Evolutionary conservation across 2,329 filamentous ascomycete genomes (phyloP).

Genomic region (Corynespora cassiicola): DNA sequence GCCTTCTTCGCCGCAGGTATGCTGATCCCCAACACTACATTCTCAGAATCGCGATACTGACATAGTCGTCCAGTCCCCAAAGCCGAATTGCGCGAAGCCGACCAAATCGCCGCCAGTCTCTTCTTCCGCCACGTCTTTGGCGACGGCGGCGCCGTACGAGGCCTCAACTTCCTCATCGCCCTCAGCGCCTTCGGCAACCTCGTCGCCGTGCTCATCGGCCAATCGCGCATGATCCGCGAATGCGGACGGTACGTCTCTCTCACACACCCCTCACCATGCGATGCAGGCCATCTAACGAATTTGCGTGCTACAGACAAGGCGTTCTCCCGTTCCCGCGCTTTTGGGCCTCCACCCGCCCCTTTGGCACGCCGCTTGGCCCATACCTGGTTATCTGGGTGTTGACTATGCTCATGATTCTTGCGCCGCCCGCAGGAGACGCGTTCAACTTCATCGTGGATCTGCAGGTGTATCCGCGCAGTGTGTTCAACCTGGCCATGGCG

Average conservation of each 20-base stretch:
- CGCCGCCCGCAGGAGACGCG: conserved; percentile 66
- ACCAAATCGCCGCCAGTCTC: conserved; percentile 60
- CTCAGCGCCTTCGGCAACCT: conserved; percentile 67
- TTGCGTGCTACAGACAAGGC: conserved; percentile 58
- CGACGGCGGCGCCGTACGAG: conserved; percentile 54
- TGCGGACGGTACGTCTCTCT: conserved; percentile 63
- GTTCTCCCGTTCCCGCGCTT: conserved; percentile 66
- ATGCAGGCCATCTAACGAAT: no score
- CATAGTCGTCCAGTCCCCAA: conserved; percentile 52
- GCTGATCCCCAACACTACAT: no score
- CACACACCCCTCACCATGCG: conserved; percentile 2
- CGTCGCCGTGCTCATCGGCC: conserved; percentile 61
- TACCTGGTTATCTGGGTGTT: conserved; percentile 65
- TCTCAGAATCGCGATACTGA: no score
- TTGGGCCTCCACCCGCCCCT: conserved; percentile 67
- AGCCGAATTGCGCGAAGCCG: conserved; percentile 56
- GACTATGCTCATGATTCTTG: conserved; percentile 66
- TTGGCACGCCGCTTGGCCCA: conserved; percentile 66
- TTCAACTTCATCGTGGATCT: conserved; percentile 69
- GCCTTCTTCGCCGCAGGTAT: conserved; percentile 65
- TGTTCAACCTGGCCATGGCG: conserved; percentile 65
- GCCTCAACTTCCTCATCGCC: conserved; percentile 63
- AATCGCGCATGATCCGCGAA: conserved; percentile 65
- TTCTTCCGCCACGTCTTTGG: conserved; percentile 67
- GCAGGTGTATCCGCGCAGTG: conserved; percentile 62